Evolutionary conservation across 352 stramenopile genomes (phyloP).

Genomic region (Phytophthora crassamura): DNA sequence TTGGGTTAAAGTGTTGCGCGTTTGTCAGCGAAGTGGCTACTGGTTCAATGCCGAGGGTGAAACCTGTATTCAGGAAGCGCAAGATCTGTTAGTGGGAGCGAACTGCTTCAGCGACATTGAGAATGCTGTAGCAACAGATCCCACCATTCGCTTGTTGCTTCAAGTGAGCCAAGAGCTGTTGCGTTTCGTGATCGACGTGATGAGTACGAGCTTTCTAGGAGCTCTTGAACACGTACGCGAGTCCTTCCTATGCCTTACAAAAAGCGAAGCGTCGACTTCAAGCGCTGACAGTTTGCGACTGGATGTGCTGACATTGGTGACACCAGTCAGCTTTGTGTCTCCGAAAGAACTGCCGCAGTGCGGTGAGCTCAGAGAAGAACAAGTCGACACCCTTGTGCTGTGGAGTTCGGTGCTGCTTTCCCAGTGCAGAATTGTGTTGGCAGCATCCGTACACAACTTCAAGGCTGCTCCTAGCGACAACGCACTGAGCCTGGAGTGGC

Average conservation of each 20-base stretch:
- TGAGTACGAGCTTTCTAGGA: conserved; percentile 60
- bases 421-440: conserved; percentile 47
- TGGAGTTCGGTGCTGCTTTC: conserved; percentile 54
- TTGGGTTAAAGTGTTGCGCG: conserved; percentile 40
- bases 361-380: conserved; percentile 61
- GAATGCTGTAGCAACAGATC: conserved; percentile 12
- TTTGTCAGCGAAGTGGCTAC: conserved; percentile 47
- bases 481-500: conserved; percentile 1
- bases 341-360: conserved; percentile 34
- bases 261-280: background rate
- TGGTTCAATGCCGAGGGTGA: conserved; percentile 45
- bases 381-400: conserved; percentile 43
- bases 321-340: conserved; percentile 47
- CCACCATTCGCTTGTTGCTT: conserved; percentile 1
- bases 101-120: conserved; percentile 40
- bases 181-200: conserved; percentile 58
- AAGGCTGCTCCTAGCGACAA: background rate
- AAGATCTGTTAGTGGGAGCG: conserved; percentile 45
- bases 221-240: conserved; percentile 54
- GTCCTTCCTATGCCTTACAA: conserved; percentile 21
- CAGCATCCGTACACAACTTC: background rate
- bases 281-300: conserved; percentile 20
- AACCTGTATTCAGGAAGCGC: conserved; percentile 46
- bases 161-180: conserved; percentile 42
- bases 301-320: conserved; percentile 42